phyloP scores from a whole-genome alignment of 345 rosid genomes.

The Gossypium bickii region DNA sequence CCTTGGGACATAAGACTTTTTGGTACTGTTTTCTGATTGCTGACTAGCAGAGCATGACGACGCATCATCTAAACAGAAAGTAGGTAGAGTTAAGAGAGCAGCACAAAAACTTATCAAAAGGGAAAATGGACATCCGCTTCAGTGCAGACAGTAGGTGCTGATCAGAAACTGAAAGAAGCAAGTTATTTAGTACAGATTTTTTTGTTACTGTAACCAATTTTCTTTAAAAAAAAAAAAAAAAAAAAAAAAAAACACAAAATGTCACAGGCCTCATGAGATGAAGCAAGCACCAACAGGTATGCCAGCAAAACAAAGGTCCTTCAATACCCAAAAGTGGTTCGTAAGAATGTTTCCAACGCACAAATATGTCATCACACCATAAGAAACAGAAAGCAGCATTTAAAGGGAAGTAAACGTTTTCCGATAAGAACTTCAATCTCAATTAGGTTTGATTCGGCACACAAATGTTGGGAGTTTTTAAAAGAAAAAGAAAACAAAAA shows the following conservation, averaged over 20 bases:
- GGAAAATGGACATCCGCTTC: neutral
- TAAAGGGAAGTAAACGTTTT: neutral
- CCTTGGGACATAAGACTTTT: slow-evolving; percentile 71
- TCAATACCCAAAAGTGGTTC: neutral
- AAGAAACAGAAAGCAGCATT: neutral
- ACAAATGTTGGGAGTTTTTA: neutral
- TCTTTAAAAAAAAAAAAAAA: neutral
- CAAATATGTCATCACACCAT: neutral
- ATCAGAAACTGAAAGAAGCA: neutral
- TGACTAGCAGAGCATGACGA: slow-evolving; percentile 37
- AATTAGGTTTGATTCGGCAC: neutral
- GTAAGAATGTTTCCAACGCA: neutral
- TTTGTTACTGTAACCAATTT: neutral
- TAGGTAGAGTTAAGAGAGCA: neutral
- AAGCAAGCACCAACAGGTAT: neutral
- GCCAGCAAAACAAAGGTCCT: neutral
- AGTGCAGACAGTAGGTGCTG: neutral
- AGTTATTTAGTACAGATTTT: neutral
- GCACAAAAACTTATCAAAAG: neutral
- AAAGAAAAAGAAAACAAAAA: neutral
- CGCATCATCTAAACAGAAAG: slow-evolving; percentile 47
- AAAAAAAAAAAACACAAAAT: neutral
- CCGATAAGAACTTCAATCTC: neutral
- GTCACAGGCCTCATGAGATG: neutral
- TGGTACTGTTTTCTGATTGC: slow-evolving; percentile 39